Evolutionary conservation across 148 eudicot genomes (phyloP).

Genomic region (Fagopyrum tataricum): DNA sequence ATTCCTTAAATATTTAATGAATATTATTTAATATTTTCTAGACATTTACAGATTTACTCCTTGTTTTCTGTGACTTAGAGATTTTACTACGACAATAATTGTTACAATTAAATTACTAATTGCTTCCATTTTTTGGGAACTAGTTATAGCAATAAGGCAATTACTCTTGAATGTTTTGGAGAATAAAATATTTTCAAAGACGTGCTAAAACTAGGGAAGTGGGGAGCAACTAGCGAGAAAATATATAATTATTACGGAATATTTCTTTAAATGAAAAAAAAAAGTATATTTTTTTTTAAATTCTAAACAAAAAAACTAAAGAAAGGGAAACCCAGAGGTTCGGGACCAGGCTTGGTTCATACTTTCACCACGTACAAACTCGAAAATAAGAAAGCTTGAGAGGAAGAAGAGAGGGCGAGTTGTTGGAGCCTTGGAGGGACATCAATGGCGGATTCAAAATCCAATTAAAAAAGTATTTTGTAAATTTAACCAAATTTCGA

Average conservation of each 20-base stretch:
- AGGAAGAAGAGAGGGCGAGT: not conserved
- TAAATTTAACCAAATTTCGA: not conserved
- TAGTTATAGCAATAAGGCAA: not conserved
- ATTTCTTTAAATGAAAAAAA: too few relatives aligned
- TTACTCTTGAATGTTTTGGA: not conserved
- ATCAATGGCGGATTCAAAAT: conserved; percentile 13
- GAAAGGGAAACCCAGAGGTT: not conserved
- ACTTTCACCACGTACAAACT: not conserved
- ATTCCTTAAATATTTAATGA: too few relatives aligned
- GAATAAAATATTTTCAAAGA: not conserved
- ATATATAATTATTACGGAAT: too few relatives aligned
- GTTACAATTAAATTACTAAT: too few relatives aligned
- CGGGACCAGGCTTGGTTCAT: conserved; percentile 3
- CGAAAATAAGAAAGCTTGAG: not conserved
- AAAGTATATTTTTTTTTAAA: not conserved
- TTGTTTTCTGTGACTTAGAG: too few relatives aligned
- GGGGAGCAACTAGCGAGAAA: conserved; percentile 4
- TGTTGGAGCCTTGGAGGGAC: not conserved
- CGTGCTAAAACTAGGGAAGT: conserved; percentile 2
- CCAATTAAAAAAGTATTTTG: not conserved
- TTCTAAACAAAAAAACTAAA: not conserved
- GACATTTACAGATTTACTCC: too few relatives aligned
- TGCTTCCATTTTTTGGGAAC: too few relatives aligned
- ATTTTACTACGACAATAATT: too few relatives aligned
- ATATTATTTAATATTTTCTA: too few relatives aligned